Percentiles rank a stretch among this genome's conserved stretches.
phyloP scores from a whole-genome alignment of 768 basidiomycete genomes.

The Psilocybe cyanescens region DNA sequence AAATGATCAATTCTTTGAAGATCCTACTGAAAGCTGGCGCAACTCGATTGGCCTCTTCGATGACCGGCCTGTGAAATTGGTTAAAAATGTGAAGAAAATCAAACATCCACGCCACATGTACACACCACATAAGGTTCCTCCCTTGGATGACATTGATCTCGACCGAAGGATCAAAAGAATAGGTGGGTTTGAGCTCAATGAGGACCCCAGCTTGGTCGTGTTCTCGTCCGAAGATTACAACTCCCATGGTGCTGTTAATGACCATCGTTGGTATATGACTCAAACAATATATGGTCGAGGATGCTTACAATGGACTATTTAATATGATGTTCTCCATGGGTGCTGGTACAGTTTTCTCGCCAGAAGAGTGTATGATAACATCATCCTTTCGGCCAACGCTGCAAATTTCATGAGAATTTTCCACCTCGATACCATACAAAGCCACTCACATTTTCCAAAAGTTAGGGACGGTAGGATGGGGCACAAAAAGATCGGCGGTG shows the following conservation, averaged over 20 bases:
- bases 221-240: constrained; percentile 47
- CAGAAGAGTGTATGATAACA: constrained; percentile 39
- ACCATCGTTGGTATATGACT: neutral
- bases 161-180: constrained; percentile 30
- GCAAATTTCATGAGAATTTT: neutral
- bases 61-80: constrained; percentile 30
- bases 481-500: constrained; percentile 45
- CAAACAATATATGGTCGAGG: neutral
- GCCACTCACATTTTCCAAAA: constrained; percentile 46
- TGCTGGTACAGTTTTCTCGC: constrained; percentile 39
- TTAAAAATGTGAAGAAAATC: neutral
- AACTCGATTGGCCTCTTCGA: constrained; percentile 49
- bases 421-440: neutral
- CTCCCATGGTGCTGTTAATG: constrained; percentile 26
- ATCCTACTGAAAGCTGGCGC: constrained; percentile 49
- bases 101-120: neutral
- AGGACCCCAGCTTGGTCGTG: constrained; percentile 37
- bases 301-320: constrained; percentile 29
- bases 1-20: constrained; percentile 57
- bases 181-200: constrained; percentile 30
- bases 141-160: constrained; percentile 28
- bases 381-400: constrained; percentile 46
- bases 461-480: constrained; percentile 44
- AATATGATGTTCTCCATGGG: constrained; percentile 34
- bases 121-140: constrained; percentile 42